phyloP scores from a whole-genome alignment of 2,329 filamentous ascomycete species.

The Orbilia quercus region DNA sequence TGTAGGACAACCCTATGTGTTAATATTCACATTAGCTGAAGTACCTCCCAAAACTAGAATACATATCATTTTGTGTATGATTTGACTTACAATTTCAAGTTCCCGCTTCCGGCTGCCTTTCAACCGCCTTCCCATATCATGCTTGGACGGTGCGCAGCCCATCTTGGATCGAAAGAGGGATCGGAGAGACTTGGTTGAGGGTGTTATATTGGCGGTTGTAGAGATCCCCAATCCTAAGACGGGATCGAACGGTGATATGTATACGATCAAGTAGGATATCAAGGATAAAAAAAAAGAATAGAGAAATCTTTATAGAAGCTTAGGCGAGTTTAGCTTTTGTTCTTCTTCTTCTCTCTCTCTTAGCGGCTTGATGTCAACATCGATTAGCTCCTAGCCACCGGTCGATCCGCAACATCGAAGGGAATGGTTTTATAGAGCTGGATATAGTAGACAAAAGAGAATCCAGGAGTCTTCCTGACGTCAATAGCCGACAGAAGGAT shows the following conservation, averaged over 20 bases:
- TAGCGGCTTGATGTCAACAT: slow-evolving; percentile 27
- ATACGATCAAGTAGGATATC: background rate
- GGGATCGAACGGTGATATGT: slow-evolving; percentile 22
- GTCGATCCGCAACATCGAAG: slow-evolving; percentile 12
- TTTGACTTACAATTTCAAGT: slow-evolving; percentile 48
- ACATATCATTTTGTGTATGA: background rate
- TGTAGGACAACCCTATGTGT: slow-evolving; percentile 40
- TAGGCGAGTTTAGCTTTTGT: slow-evolving; percentile 19
- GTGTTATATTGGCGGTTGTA: slow-evolving; percentile 43
- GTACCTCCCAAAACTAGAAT: too few species aligned
- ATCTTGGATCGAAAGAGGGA: slow-evolving; percentile 39
- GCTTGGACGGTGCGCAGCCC: slow-evolving; percentile 51
- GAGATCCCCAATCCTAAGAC: slow-evolving; percentile 38
- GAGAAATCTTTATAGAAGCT: slow-evolving; percentile 1
- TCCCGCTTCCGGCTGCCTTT: slow-evolving; percentile 33
- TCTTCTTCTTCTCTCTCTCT: too few species aligned
- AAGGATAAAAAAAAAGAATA: slow-evolving; percentile 9
- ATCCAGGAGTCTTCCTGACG: slow-evolving; percentile 52
- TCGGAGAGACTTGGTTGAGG: slow-evolving; percentile 35
- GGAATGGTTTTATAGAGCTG: slow-evolving; percentile 27
- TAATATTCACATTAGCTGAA: background rate
- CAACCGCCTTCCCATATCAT: slow-evolving; percentile 29
- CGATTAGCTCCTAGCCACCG: slow-evolving; percentile 19
- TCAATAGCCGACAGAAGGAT: slow-evolving; percentile 33
- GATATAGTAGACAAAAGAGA: slow-evolving; percentile 12